Evolutionary conservation across 2,329 filamentous ascomycete species (phyloP), one percentile per base, ranked within the genome.

Genomic region (Microcera coccophila): DNA sequence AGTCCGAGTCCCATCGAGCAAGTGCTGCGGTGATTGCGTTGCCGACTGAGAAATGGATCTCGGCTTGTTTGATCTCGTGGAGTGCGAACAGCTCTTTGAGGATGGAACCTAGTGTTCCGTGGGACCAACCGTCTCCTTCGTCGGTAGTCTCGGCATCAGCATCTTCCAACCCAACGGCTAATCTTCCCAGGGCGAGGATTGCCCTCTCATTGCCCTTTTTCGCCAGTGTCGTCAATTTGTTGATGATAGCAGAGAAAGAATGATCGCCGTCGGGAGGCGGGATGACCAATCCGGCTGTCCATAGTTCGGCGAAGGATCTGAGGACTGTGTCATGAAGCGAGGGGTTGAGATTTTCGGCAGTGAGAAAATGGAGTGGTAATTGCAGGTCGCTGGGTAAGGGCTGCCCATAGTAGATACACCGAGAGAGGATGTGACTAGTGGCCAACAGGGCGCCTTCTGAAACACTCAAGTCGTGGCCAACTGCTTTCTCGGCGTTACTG

Each of bases 1-100:
- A 84, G 48, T 86, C 83, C 0, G 91, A 94, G 24, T 86, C 78
- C 90, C 91, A 97, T 29, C 90, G 84, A 28, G 78, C 81, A 28
- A 87, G 78, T 5, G 85, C 79, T 36, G 86, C 86, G 36, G 86
- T 85, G 40, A 97, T 76, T 11, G 93, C 89, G 62, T 95, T 90
- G 12, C 93, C 93, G 20, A 95, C 82, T 0, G 89, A 81, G 61
- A 98, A 96, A 49, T 96, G 91, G 2, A 90, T 78, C 62, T 97
- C 91, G 1, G 87, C 80, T 54, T 90, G 85, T 53, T 87, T 87
- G 33, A 93, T 80, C 60, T 95, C 90, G 55, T 94, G 85, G 3
- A 97, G 72, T 9, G 75, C 75, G 60, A 90, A 87, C 0, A 97
- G 70, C 20, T 79, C 81, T 10, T 81, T 74, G 11, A 89, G 66